Percentiles rank a stretch among this genome's conserved stretches.
phyloP scores from a whole-genome alignment of 768 basidiomycete species.

The Phanerochaete sordida region DNA sequence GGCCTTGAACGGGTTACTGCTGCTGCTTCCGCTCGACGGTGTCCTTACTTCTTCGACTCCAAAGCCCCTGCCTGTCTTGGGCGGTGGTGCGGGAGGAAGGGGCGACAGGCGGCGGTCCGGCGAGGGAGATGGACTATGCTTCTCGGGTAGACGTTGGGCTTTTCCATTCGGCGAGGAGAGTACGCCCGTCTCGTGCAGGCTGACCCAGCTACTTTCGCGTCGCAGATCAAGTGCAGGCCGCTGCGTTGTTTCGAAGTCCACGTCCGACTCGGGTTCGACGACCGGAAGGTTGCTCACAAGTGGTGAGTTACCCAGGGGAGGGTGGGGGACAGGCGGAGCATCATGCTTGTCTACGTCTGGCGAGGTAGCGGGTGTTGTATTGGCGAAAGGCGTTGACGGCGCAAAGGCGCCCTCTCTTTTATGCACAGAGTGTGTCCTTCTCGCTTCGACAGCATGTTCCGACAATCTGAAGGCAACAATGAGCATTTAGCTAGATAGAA shows the following conservation, averaged over 20 bases:
- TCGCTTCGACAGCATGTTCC: neutral
- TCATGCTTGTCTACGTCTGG: neutral
- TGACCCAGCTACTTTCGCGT: constrained; percentile 28
- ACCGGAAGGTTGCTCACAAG: neutral
- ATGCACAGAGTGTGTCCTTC: constrained; percentile 24
- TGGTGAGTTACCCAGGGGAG: neutral
- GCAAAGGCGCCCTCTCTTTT: constrained; percentile 66
- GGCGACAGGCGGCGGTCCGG: neutral
- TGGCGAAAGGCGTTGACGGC: constrained; percentile 25
- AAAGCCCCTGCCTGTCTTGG: constrained; percentile 3
- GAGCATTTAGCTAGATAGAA: neutral
- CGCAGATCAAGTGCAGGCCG: constrained; percentile 17
- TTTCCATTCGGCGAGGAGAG: constrained; percentile 20
- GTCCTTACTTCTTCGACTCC: constrained; percentile 4
- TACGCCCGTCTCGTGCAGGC: constrained; percentile 15
- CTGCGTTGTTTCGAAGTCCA: neutral
- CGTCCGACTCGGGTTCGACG: constrained; percentile 3
- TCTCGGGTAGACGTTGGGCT: neutral
- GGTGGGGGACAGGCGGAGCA: neutral
- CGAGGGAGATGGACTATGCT: constrained; percentile 7
- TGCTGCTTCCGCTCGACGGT: neutral
- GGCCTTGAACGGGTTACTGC: constrained; percentile 18
- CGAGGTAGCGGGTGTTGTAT: neutral
- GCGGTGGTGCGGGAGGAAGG: constrained; percentile 8
- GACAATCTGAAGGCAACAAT: neutral